These are phyloP conservation scores for Aegilops tauschii DNA, from an alignment of 176 grass and related monocot species.

Conservation along the genomic window DNA sequence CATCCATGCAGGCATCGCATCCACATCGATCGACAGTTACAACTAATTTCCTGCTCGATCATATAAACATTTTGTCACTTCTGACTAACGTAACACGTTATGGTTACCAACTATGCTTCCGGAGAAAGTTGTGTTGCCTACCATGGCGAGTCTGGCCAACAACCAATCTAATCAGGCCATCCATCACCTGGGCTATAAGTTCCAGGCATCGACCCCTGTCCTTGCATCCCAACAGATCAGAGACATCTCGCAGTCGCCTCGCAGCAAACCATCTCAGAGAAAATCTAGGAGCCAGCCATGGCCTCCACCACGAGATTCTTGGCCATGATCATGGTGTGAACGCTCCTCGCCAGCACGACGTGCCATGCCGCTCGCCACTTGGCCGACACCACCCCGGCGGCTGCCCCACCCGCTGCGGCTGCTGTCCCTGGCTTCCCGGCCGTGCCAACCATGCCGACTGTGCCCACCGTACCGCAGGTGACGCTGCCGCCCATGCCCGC, in stretches of 20 bases:
- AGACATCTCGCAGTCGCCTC: too few relatives aligned
- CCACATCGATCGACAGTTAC: not conserved
- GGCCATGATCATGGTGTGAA: not conserved
- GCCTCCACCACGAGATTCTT: not conserved
- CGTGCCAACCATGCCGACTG: not conserved
- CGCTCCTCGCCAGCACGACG: not conserved
- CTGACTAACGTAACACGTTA: not conserved
- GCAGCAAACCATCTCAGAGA: not conserved
- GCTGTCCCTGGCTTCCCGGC: not conserved
- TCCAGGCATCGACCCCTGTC: not conserved
- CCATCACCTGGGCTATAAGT: not conserved
- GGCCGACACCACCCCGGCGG: not conserved
- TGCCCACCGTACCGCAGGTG: not conserved
- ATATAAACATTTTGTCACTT: not conserved
- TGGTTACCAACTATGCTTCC: not conserved
- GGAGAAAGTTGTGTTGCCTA: not conserved
- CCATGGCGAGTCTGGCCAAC: not conserved
- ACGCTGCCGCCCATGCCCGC: not conserved
- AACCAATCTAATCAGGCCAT: not conserved
- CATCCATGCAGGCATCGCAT: not conserved
- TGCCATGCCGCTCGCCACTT: constrained; percentile 12
- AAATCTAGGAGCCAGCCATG: not conserved
- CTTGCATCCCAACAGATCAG: not conserved
- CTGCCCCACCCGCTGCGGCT: not conserved
- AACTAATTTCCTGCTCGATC: not conserved